These are phyloP conservation scores for Fusarium sp. DNA, from an alignment of 2,329 filamentous ascomycete genomes.

Conservation along the genomic window DNA sequence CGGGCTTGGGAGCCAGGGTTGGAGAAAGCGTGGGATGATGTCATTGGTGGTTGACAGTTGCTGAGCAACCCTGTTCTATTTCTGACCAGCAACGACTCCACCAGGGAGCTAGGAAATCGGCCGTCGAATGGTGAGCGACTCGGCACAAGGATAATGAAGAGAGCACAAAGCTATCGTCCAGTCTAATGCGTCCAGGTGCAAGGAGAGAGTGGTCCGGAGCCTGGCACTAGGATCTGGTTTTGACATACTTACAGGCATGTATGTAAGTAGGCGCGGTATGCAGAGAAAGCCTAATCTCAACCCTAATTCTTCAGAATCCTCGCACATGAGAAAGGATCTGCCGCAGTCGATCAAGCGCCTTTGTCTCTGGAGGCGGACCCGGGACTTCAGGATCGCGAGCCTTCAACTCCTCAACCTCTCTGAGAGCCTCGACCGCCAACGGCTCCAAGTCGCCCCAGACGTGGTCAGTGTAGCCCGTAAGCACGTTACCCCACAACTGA, in stretches of 20 bases:
- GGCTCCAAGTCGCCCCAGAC: slow-evolving; percentile 77
- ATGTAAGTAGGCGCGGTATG: neutral
- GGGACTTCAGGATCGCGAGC: slow-evolving; percentile 34
- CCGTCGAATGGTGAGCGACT: neutral
- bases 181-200: neutral
- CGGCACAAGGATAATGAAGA: neutral
- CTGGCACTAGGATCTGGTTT: slow-evolving; percentile 5
- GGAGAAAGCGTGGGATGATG: slow-evolving; percentile 43
- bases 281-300: slow-evolving; percentile 8
- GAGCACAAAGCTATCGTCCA: neutral
- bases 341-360: slow-evolving; percentile 54
- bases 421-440: slow-evolving; percentile 69
- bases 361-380: slow-evolving; percentile 42
- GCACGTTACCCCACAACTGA: slow-evolving; percentile 69
- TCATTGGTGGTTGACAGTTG: slow-evolving; percentile 49
- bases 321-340: slow-evolving; percentile 58
- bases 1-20: slow-evolving; percentile 18
- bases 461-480: slow-evolving; percentile 73
- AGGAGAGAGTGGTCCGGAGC: slow-evolving; percentile 3
- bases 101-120: slow-evolving; percentile 7
- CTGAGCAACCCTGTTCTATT: slow-evolving; percentile 48
- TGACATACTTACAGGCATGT: neutral
- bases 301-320: slow-evolving; percentile 41
- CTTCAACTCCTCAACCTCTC: slow-evolving; percentile 66
- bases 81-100: slow-evolving; percentile 22